phyloP scores from a whole-genome alignment of 2,329 filamentous ascomycete genomes.

The Penicillium sp. region DNA sequence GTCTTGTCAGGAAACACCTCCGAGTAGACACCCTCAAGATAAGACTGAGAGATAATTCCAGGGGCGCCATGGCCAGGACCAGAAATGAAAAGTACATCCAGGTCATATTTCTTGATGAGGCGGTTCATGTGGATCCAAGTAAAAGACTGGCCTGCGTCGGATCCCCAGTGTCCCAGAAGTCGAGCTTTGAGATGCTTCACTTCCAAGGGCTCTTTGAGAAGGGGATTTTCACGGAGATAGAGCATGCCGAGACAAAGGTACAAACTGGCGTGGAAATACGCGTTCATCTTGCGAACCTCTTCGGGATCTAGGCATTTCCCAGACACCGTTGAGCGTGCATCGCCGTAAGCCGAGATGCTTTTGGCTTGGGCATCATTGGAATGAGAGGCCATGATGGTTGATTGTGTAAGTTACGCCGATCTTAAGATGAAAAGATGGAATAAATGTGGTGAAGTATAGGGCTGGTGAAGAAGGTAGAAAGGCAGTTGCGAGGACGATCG shows the following conservation, averaged over 20 bases:
- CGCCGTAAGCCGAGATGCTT: constrained; percentile 65
- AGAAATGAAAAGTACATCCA: constrained; percentile 72
- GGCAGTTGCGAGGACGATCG: not conserved
- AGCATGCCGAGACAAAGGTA: constrained; percentile 80
- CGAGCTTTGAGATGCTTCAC: constrained; percentile 72
- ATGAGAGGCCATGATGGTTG: constrained; percentile 15
- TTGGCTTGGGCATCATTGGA: constrained; percentile 46
- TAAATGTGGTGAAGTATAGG: not conserved
- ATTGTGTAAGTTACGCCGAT: not conserved
- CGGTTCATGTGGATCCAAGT: constrained; percentile 82
- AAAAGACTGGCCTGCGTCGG: constrained; percentile 77
- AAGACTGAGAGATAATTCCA: constrained; percentile 73
- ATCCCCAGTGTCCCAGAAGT: constrained; percentile 76
- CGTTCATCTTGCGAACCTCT: constrained; percentile 68
- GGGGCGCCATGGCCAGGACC: constrained; percentile 78
- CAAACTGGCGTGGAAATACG: constrained; percentile 72
- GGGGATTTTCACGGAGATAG: constrained; percentile 72
- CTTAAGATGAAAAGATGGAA: not conserved
- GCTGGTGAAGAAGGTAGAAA: not conserved
- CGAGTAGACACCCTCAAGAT: constrained; percentile 74
- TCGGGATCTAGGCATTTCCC: constrained; percentile 63
- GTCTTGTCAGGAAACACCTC: constrained; percentile 76
- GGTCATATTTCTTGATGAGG: constrained; percentile 75
- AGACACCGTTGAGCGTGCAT: constrained; percentile 65
- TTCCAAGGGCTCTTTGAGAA: constrained; percentile 68